Evolutionary conservation across 2,329 filamentous ascomycete genomes (phyloP), one percentile per base, ranked within the genome.

Genomic region (Xenoacremonium recifei): DNA sequence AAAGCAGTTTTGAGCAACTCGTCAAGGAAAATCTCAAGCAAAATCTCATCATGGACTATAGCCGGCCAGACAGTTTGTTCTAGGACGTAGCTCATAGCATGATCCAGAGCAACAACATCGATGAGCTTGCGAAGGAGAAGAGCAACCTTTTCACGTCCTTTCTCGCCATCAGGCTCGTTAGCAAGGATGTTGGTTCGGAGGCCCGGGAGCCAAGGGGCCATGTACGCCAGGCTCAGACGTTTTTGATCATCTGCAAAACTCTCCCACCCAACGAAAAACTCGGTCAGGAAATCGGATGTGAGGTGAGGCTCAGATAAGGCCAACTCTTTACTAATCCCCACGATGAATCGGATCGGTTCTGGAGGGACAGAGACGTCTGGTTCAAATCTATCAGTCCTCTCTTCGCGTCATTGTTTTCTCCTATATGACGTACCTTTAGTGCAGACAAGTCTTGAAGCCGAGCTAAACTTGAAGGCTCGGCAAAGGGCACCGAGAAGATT

Each of bases 261-360:
- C 50, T 84, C 81, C 83, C 83, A 87, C 15, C 82, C 80, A 18
- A 85, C 80, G 44, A 87, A 86, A 57, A 87, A 87, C 54, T 86
- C 83, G n/a, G 82, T 85, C 29, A 87, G 57, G 53, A 87, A 87
- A 54, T 87, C 83, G 6, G 75, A 76, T 1, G 83, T 86, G 6
- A 87, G 70, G 51, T 85, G 82, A 17, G 83, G 80, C 54, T 87
- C 82, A 16, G 80, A 75, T 21, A 68, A 63, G 7, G 83, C 82
- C 13, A 87, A 67, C 47, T 80, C 76, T 53, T 75, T 76, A 65
- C 83, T 86, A 35, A 86, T 82, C 35, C 76, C 75, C 52, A 86
- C 68, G 31, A 87, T 80, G 57, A 86, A 85, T 18, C 73, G 71
- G 4, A 79, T 79, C 3, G 82, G 76, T 46, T 85, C 80, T 29